Percentiles rank a stretch among this genome's conserved stretches.
phyloP scores from a whole-genome alignment of 129 eudicot genomes.

The Tagetes patula region DNA sequence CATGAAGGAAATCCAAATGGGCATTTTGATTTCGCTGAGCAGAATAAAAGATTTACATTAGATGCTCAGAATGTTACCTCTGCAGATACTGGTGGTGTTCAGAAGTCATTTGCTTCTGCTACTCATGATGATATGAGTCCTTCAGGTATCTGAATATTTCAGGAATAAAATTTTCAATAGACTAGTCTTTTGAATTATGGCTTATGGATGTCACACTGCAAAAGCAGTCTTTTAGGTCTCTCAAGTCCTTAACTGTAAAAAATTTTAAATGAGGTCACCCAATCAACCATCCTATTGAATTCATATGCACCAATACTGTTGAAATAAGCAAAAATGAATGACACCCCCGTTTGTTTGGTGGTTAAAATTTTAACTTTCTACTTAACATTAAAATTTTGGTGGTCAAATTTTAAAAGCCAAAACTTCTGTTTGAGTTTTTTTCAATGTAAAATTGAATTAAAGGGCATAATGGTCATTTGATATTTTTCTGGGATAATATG shows the following conservation, averaged over 20 bases:
- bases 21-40: conserved; percentile 32
- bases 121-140: conserved; percentile 40
- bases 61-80: conserved; percentile 38
- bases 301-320: not conserved
- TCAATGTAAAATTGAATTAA: not conserved
- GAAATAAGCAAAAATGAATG: not conserved
- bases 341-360: not conserved
- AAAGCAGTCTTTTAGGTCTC: not conserved
- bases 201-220: not conserved
- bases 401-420: not conserved
- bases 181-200: not conserved
- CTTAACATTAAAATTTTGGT: not conserved
- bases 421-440: not conserved
- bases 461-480: not conserved
- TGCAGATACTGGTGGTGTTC: conserved; percentile 21
- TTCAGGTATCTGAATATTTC: conserved; percentile 43
- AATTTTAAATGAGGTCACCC: not conserved
- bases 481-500: not conserved
- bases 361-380: not conserved
- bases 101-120: conserved; percentile 23
- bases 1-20: conserved; percentile 31
- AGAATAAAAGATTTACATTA: conserved; percentile 43
- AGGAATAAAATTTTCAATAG: not conserved
- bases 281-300: not conserved
- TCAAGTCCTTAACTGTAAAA: not conserved